These are phyloP conservation scores for Haplosporangium sp. DNA, from an alignment of 371 early-diverging fungal species.

Conservation along the genomic window DNA sequence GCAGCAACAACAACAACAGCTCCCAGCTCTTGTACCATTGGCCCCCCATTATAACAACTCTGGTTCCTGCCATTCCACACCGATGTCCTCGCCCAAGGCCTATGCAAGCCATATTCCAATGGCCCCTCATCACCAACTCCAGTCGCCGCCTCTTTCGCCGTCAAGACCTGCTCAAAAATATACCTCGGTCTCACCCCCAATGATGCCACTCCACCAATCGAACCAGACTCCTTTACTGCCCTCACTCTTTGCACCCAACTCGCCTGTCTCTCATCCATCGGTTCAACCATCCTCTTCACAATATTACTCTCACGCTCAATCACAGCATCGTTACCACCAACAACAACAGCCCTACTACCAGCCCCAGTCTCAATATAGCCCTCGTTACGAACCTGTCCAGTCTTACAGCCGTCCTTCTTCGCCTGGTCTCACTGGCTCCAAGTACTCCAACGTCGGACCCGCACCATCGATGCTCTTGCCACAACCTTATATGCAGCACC, in stretches of 20 bases:
- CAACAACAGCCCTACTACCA: conserved; percentile 7
- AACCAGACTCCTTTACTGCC: conserved; percentile 26
- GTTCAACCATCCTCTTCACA: conserved; percentile 6
- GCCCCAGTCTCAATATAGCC: conserved; percentile 17
- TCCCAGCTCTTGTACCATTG: conserved; percentile 14
- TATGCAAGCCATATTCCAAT: conserved; percentile 20
- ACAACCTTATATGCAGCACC: conserved; percentile 37
- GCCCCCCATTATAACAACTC: conserved; percentile 18
- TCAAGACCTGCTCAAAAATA: conserved; percentile 48
- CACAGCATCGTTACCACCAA: conserved; percentile 5
- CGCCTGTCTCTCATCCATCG: conserved; percentile 17
- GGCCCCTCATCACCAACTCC: conserved; percentile 39
- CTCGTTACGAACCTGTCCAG: conserved; percentile 20
- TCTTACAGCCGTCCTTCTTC: conserved; percentile 32
- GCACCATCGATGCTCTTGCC: conserved; percentile 34
- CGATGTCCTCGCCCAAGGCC: conserved; percentile 23
- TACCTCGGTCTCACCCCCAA: conserved; percentile 44
- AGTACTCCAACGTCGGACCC: too few species aligned
- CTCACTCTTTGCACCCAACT: conserved; percentile 41
- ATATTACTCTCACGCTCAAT: conserved; percentile 3
- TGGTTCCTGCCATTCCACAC: conserved; percentile 14
- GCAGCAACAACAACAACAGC: conserved; percentile 18
- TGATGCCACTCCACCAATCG: conserved; percentile 26
- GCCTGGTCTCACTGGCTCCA: conserved; percentile 19
- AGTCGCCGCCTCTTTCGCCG: conserved; percentile 53